Evolutionary conservation across 352 stramenopile species (phyloP).

Genomic region (Phytophthora pluvialis): DNA sequence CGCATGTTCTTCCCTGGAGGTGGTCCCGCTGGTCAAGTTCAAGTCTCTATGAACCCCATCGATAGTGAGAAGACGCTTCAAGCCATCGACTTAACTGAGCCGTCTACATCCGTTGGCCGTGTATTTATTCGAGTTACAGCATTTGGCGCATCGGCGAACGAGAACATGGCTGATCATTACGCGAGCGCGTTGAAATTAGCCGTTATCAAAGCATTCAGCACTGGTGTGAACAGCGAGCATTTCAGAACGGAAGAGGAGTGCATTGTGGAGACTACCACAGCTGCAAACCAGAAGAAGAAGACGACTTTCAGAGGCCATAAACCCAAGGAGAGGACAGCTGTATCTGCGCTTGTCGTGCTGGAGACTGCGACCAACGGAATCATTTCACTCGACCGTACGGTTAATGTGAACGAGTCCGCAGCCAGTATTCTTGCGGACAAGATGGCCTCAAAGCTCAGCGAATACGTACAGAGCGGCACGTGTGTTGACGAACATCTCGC

Average conservation of each 20-base stretch:
- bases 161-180: slow-evolving; percentile 48
- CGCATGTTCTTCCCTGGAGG: slow-evolving; percentile 63
- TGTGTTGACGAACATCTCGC: slow-evolving; percentile 80
- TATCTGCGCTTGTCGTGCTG: slow-evolving; percentile 50
- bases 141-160: slow-evolving; percentile 43
- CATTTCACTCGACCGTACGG: slow-evolving; percentile 49
- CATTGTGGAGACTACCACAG: slow-evolving; percentile 36
- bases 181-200: slow-evolving; percentile 36
- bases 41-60: slow-evolving; percentile 35
- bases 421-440: slow-evolving; percentile 47
- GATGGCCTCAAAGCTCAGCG: slow-evolving; percentile 38
- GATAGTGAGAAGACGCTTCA: slow-evolving; percentile 20
- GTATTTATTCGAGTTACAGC: slow-evolving; percentile 54
- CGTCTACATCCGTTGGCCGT: slow-evolving; percentile 36
- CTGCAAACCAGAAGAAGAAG: slow-evolving; percentile 16
- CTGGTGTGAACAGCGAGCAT: neutral
- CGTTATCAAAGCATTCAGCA: slow-evolving; percentile 29
- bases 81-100: slow-evolving; percentile 50
- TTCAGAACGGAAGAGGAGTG: slow-evolving; percentile 33
- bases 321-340: slow-evolving; percentile 38
- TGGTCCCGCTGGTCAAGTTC: slow-evolving; percentile 40
- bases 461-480: slow-evolving; percentile 47
- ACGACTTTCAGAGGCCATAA: slow-evolving; percentile 10
- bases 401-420: slow-evolving; percentile 21
- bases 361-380: slow-evolving; percentile 52